phyloP scores from a whole-genome alignment of 345 rosid species.

The Citropsis articulata region DNA sequence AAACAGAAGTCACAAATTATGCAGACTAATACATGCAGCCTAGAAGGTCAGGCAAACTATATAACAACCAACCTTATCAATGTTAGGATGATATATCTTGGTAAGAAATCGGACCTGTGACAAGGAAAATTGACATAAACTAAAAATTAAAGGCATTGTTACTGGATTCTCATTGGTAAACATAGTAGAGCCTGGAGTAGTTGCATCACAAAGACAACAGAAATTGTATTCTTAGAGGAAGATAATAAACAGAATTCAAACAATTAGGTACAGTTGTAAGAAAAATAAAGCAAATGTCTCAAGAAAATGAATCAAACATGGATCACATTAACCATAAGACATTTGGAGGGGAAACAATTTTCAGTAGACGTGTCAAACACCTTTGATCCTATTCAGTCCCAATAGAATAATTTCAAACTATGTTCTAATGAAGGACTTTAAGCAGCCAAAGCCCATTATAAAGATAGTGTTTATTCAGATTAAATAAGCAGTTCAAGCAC shows the following conservation, averaged over 20 bases:
- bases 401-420: not conserved
- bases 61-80: conserved; percentile 69
- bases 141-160: not conserved
- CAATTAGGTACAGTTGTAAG: not conserved
- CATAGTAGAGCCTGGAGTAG: not conserved
- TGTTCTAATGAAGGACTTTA: not conserved
- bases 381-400: not conserved
- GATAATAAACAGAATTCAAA: not conserved
- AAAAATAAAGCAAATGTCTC: not conserved
- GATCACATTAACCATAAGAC: not conserved
- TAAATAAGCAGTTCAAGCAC: conserved; percentile 6
- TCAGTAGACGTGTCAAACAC: not conserved
- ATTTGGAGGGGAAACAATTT: not conserved
- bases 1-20: not conserved
- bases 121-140: conserved; percentile 14
- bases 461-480: not conserved
- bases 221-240: not conserved
- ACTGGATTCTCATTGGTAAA: not conserved
- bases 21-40: not conserved
- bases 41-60: not conserved
- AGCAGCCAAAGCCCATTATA: not conserved
- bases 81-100: conserved; percentile 96
- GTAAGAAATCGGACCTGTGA: conserved; percentile 96
- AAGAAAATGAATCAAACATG: not conserved
- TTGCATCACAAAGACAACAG: not conserved